Base-by-base conservation (phyloP, 2,329 filamentous ascomycete genomes). In the Gaeumannomyces sp. region DNA sequence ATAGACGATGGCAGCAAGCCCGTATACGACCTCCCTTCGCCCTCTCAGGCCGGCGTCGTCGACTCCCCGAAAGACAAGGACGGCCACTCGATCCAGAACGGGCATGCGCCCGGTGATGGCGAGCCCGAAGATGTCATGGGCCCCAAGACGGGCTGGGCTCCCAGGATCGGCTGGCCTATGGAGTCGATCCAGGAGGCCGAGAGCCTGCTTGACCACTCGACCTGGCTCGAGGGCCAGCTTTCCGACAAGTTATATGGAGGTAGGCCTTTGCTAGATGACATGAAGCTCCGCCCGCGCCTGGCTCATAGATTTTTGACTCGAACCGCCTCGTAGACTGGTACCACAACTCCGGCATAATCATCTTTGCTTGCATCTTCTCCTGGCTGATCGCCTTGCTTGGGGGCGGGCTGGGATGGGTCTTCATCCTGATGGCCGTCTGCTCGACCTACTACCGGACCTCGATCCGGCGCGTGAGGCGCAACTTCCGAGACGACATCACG, bases 401-500 rank as follows among this genome's bases (percentile, higher is more conserved):
- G 59, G 95, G 95, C 67, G 95, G 95, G 28, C 82, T 99, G 19
- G 93, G 86, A 66, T 99, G 94, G 94, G 83, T 99, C 67, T 89
- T 97, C 71, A 85, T 98, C 69, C 83, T 99, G 74, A 97, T 98
- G 91, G 91, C 92, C 29, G 80, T 87, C 69, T 98, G 95, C 77
- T 89, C 89, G 64, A 98, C 95, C 64, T 99, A 98, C 81, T 99
- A 99, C 77, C 87, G 95, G 67, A 99, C 95, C 35, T 99, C 95
- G 2, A 85, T 97, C 69, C 92, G 94, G 69, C 89, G 95, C 68
- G 93, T 98, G 66, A 89, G 95, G 71, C 89, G 95, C 70, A 99
- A 99, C 76, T 97, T 97, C 76, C 89, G 94, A 66, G 95, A 99
- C 77, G 95, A 99, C 73, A 85, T 99, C 70, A 89, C 89, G 66